Evolutionary conservation across 2,329 filamentous ascomycete genomes (phyloP), one percentile per base, ranked within the genome.

Genomic region (Phyllosticta paracitricarpa): DNA sequence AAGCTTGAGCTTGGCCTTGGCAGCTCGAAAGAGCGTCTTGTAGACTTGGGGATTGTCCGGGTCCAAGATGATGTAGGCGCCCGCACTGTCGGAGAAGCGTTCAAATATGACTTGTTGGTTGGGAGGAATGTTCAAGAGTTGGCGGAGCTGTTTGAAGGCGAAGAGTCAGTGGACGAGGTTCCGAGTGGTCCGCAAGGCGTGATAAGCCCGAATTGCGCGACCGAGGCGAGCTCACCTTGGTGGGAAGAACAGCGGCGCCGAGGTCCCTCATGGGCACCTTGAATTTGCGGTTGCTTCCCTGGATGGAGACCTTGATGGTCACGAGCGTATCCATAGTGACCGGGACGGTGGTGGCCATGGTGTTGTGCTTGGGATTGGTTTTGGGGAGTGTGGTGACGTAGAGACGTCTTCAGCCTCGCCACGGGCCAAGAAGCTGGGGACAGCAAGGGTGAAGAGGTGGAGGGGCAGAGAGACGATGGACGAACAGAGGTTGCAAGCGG

Each of bases 1-100:
- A 68, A 99, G 86, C 86, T 97, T 99, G 66, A 92, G 86, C 82
- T 99, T 99, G 48, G 94, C 94, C 80, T 97, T 99, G 65, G 94
- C 94, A 66, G 94, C 94, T 69, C 94, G 88, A 73, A 94, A 93
- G 52, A 99, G 87, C 73, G 97, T 94, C 81, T 97, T 97, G 82
- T 96, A 99, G 70, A 96, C 89, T 54, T 89, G 81, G 8, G 83
- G 77, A 71, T 96, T 95, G 72, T 81, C 80, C 64, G 85, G 80
- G 73, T 96, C 88, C 63, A 99, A 86, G 54, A 83, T 81, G 66
- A 97, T 84, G 75, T 89, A 97, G 65, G 85, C 80, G 54, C 82
- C 88, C 66, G 91, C 89, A 66, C 91, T 97, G 76, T 99, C 94
- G 66, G 94, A 97, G 78, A 91, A 99, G 67, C 94, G 90, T 79